Percentiles rank a stretch among this genome's conserved stretches.
These are phyloP conservation scores for Corymbia calophylla DNA, from an alignment of 441 rosid genomes.

Conservation along the genomic window DNA sequence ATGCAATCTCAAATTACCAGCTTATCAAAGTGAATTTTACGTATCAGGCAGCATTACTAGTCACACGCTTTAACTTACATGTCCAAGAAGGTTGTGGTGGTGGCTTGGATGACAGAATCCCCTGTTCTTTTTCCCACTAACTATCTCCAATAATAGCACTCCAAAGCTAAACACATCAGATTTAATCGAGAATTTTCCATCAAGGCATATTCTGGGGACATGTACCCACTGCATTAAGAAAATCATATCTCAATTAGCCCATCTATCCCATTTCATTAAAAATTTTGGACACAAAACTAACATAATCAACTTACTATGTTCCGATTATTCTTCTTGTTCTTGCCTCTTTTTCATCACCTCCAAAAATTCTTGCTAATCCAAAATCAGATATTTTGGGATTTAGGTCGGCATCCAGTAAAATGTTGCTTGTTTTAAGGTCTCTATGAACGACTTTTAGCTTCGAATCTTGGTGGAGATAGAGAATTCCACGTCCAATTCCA, in stretches of 20 bases:
- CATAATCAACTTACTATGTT: slow-evolving; percentile 29
- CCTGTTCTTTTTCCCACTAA: background rate
- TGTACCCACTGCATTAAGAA: background rate
- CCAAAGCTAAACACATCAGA: background rate
- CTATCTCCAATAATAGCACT: background rate
- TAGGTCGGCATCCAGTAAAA: slow-evolving; percentile 23
- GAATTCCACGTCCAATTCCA: slow-evolving; percentile 34
- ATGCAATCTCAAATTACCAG: background rate
- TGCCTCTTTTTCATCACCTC: slow-evolving; percentile 21
- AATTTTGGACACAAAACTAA: background rate
- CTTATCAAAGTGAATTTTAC: background rate
- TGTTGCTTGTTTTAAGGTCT: slow-evolving; percentile 30
- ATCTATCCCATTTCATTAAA: too few relatives aligned
- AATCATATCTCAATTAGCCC: background rate
- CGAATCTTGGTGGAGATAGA: slow-evolving; percentile 33
- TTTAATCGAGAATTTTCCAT: background rate
- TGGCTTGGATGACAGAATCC: background rate
- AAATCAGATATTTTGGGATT: slow-evolving; percentile 43
- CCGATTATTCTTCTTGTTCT: slow-evolving; percentile 38
- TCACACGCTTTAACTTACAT: background rate
- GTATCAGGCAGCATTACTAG: background rate
- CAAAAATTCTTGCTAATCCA: slow-evolving; percentile 34
- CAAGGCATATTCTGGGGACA: background rate
- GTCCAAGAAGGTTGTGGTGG: background rate
- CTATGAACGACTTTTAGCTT: slow-evolving; percentile 21